Conservation (phyloP, 805 yeast species). For the Kuraishia ogatae region DNA sequence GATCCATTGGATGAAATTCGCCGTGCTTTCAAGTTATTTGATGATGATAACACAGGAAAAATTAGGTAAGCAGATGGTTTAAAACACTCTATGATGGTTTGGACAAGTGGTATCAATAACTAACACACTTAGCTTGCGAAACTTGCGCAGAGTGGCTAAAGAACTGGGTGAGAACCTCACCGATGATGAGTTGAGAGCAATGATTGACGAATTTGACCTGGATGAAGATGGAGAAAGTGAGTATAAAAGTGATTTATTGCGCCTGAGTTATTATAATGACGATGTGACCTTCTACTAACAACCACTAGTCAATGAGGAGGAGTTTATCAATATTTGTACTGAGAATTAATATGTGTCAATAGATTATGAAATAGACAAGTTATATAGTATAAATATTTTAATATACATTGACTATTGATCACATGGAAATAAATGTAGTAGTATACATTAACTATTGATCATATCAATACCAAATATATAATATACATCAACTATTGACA, state of each 20-base stretch:
- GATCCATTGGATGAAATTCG: constrained; percentile 91
- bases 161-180: constrained; percentile 87
- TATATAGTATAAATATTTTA: too few species aligned
- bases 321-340: constrained; percentile 81
- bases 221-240: constrained; percentile 90
- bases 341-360: constrained; percentile 50
- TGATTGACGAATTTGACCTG: constrained; percentile 95
- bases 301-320: constrained; percentile 62
- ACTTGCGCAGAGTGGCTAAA: constrained; percentile 81
- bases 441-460: too few species aligned
- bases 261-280: not conserved
- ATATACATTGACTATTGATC: too few species aligned
- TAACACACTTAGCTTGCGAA: constrained; percentile 38
- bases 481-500: too few species aligned
- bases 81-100: too few species aligned
- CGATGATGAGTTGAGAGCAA: constrained; percentile 89
- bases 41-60: constrained; percentile 81
- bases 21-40: constrained; percentile 84
- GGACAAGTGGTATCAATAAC: not conserved
- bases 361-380: too few species aligned
- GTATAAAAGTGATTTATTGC: too few species aligned
- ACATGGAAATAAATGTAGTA: not conserved
- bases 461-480: too few species aligned
- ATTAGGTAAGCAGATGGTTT: constrained; percentile 33
- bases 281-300: constrained; percentile 20